Evolutionary conservation across 768 basidiomycete species (phyloP).

Genomic region (Lactifluus hygrophoroides): DNA sequence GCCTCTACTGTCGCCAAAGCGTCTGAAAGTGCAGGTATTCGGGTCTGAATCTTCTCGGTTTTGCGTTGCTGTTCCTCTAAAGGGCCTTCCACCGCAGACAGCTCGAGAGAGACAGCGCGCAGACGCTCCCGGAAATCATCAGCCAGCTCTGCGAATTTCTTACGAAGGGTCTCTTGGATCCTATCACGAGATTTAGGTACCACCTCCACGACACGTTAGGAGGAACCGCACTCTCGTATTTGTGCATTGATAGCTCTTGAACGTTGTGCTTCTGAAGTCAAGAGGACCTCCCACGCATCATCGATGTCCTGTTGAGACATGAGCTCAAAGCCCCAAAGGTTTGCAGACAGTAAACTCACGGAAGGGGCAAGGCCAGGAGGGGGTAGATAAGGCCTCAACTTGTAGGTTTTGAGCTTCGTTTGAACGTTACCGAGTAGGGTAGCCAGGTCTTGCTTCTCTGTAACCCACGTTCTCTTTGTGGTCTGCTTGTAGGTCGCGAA

Average conservation of each 20-base stretch:
- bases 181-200: slow-evolving; percentile 30
- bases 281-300: slow-evolving; percentile 60
- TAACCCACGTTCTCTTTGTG: slow-evolving; percentile 80
- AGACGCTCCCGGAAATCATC: slow-evolving; percentile 68
- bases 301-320: slow-evolving; percentile 54
- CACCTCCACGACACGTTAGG: not conserved
- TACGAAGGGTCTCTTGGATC: slow-evolving; percentile 74
- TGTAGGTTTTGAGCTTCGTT: slow-evolving; percentile 89
- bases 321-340: not conserved
- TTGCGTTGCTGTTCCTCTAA: slow-evolving; percentile 76
- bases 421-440: slow-evolving; percentile 89
- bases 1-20: slow-evolving; percentile 43
- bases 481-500: slow-evolving; percentile 81
- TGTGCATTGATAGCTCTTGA: slow-evolving; percentile 82
- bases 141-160: slow-evolving; percentile 67
- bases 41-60: slow-evolving; percentile 53
- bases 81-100: slow-evolving; percentile 68
- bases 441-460: slow-evolving; percentile 79
- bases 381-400: slow-evolving; percentile 76
- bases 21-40: slow-evolving; percentile 57
- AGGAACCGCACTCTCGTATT: slow-evolving; percentile 67
- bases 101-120: slow-evolving; percentile 55
- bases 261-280: slow-evolving; percentile 65
- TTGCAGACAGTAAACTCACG: slow-evolving; percentile 28
- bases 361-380: slow-evolving; percentile 55